Percentiles rank a stretch among this genome's conserved stretches.
Conservation (phyloP, 139 green algal species). For the Coccomyxa sp. region DNA sequence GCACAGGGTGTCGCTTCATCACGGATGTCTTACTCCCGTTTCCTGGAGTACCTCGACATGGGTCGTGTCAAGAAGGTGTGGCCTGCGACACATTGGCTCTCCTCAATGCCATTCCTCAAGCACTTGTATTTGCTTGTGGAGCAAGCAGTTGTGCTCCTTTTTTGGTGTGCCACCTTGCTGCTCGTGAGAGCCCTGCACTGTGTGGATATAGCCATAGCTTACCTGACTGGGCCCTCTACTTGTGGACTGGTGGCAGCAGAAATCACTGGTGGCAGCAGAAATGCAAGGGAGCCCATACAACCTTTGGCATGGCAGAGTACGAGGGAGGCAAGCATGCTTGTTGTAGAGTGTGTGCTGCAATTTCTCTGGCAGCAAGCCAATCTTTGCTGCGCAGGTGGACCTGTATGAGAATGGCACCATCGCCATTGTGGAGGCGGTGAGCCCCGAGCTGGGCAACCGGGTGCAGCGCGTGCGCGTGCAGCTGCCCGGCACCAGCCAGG, state of each 20-base stretch:
- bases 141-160: too few species aligned
- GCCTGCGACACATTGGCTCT: too few species aligned
- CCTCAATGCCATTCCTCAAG: too few species aligned
- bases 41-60: slow-evolving; percentile 99
- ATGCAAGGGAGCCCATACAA: too few species aligned
- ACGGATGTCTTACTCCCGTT: slow-evolving; percentile 98
- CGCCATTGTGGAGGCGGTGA: slow-evolving; percentile 98
- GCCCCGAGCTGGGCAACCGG: slow-evolving; percentile 98
- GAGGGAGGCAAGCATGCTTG: too few species aligned
- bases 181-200: too few species aligned
- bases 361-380: background rate
- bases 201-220: too few species aligned
- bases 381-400: slow-evolving; percentile 69
- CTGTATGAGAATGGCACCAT: slow-evolving; percentile 99
- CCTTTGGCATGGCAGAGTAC: too few species aligned
- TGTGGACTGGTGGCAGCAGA: background rate
- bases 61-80: slow-evolving; percentile 97
- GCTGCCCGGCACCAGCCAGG: slow-evolving; percentile 37
- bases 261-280: too few species aligned
- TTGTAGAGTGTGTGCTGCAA: too few species aligned
- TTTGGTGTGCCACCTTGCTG: too few species aligned
- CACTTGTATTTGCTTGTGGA: too few species aligned
- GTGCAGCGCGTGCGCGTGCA: slow-evolving; percentile 96
- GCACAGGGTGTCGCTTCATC: slow-evolving; percentile 83
- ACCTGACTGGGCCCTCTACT: background rate